Percentiles rank a stretch among this genome's conserved stretches.
Evolutionary conservation across 23 red algal genomes (phyloP).

Genomic region (Gracilaria domingensis): DNA sequence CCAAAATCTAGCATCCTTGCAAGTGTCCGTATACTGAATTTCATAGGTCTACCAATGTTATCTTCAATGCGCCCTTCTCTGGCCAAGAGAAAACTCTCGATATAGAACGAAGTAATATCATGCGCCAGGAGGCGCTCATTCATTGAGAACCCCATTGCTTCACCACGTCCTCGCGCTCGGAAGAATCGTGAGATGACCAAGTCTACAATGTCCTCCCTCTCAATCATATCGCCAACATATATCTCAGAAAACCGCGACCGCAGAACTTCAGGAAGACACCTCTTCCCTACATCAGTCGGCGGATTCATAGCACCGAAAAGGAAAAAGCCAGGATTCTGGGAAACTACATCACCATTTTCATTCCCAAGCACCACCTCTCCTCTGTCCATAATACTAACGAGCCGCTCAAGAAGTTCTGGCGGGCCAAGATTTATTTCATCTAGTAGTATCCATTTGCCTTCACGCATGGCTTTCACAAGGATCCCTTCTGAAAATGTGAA

Average conservation of each 20-base stretch:
- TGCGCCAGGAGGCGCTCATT: constrained; percentile 56
- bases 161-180: neutral
- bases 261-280: constrained; percentile 71
- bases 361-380: constrained; percentile 65
- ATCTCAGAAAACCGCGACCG: constrained; percentile 88
- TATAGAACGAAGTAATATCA: constrained; percentile 79
- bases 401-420: constrained; percentile 86
- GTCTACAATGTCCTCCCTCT: constrained; percentile 60
- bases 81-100: constrained; percentile 36
- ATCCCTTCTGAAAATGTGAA: constrained; percentile 87
- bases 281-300: constrained; percentile 85
- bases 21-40: constrained; percentile 84
- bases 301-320: constrained; percentile 97
- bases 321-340: constrained; percentile 72
- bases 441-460: constrained; percentile 89
- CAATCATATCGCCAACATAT: constrained; percentile 63
- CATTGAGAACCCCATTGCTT: neutral
- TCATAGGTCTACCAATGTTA: constrained; percentile 56
- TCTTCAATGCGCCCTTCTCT: constrained; percentile 53
- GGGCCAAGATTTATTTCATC: constrained; percentile 99
- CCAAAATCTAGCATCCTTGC: constrained; percentile 83
- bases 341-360: constrained; percentile 41
- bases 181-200: constrained; percentile 54
- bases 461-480: constrained; percentile 86
- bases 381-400: constrained; percentile 86